These are phyloP conservation scores for Amanita jacksonii DNA, from an alignment of 768 basidiomycete species.

Conservation along the genomic window DNA sequence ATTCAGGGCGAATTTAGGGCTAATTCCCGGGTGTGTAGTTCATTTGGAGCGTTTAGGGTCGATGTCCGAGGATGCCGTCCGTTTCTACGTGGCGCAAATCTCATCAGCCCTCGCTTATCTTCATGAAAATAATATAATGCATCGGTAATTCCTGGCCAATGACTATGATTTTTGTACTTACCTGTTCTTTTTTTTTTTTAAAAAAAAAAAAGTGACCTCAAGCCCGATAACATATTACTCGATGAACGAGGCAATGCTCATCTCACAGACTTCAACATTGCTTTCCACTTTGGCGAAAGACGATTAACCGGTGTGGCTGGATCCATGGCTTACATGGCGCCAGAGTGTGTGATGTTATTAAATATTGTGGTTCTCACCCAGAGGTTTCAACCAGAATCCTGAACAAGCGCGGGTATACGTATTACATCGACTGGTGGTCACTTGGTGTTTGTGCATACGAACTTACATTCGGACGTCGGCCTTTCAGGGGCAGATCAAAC, in stretches of 20 bases:
- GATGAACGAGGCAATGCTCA: constrained; percentile 96
- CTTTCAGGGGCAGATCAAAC: constrained; percentile 91
- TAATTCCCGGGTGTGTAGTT: constrained; percentile 36
- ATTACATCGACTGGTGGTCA: constrained; percentile 95
- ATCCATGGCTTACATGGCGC: constrained; percentile 99
- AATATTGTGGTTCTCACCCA: constrained; percentile 5
- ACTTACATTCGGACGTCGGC: constrained; percentile 82
- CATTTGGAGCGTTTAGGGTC: constrained; percentile 78
- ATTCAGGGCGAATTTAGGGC: not conserved
- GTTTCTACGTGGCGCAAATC: constrained; percentile 86
- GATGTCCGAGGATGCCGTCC: constrained; percentile 68
- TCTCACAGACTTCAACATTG: constrained; percentile 97
- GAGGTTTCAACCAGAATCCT: constrained; percentile 50
- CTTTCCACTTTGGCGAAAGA: constrained; percentile 89
- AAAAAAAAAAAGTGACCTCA: constrained; percentile 96
- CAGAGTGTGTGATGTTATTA: constrained; percentile 39
- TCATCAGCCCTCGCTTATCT: constrained; percentile 83
- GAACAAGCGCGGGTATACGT: constrained; percentile 88
- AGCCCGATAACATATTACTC: constrained; percentile 95
- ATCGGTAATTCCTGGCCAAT: constrained; percentile 52
- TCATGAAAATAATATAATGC: constrained; percentile 91
- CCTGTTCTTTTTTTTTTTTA: no score
- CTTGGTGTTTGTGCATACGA: constrained; percentile 91
- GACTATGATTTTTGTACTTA: constrained; percentile 12
- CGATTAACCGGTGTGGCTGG: constrained; percentile 89